These are phyloP conservation scores for Trichophyton schoenleinii DNA, from an alignment of 2,329 filamentous ascomycete genomes.

Conservation along the genomic window DNA sequence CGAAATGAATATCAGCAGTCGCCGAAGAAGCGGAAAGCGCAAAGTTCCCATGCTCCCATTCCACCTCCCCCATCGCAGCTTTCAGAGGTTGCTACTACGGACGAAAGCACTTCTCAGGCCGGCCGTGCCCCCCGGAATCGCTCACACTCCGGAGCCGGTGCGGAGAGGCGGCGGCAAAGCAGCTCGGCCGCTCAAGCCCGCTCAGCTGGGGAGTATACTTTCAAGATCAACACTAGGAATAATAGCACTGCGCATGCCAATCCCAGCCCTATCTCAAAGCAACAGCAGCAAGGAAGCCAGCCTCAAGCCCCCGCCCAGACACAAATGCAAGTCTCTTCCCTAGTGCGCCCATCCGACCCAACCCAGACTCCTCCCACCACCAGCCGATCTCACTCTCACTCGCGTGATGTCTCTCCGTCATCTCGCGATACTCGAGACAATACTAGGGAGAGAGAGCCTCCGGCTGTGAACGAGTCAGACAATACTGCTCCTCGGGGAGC, in stretches of 20 bases:
- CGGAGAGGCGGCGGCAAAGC: neutral
- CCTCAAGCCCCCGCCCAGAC: neutral
- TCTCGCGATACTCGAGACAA: neutral
- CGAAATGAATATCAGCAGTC: conserved; percentile 56
- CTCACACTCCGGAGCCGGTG: neutral
- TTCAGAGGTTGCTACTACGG: conserved; percentile 22
- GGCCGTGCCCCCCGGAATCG: neutral
- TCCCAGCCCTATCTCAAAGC: neutral
- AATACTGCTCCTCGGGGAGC: neutral
- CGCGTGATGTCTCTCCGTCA: neutral
- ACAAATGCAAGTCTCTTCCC: conserved; percentile 4
- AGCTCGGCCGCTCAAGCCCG: neutral
- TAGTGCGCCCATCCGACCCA: neutral
- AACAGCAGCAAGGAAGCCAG: neutral
- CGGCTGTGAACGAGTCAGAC: neutral
- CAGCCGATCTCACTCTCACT: neutral
- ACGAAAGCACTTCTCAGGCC: neutral
- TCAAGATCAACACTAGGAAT: neutral
- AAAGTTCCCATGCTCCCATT: conserved; percentile 39
- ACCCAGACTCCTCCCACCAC: neutral
- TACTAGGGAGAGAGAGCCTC: neutral
- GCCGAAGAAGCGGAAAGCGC: conserved; percentile 73
- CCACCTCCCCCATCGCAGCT: conserved; percentile 41
- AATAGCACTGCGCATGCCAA: neutral
- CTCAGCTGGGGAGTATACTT: neutral